These are phyloP conservation scores for Crithidia expoeki DNA, from an alignment of 208 protist species.

Conservation along the genomic window DNA sequence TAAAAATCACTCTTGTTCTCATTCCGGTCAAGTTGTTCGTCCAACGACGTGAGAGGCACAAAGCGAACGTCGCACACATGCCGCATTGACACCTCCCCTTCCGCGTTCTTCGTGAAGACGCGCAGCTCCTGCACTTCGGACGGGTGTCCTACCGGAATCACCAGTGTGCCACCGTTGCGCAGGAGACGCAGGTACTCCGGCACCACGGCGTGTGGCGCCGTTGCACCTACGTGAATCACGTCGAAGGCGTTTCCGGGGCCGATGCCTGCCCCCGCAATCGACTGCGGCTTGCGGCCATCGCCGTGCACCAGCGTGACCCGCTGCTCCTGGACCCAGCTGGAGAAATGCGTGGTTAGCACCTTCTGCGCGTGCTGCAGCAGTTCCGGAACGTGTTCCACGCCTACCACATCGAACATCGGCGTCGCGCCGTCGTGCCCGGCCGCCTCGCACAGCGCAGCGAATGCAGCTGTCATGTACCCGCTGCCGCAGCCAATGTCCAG, in stretches of 20 bases:
- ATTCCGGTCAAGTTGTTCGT: slow-evolving; percentile 38
- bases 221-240: slow-evolving; percentile 90
- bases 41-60: slow-evolving; percentile 81
- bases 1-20: not conserved
- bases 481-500: slow-evolving; percentile 90
- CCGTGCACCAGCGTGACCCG: slow-evolving; percentile 59
- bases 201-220: slow-evolving; percentile 45
- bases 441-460: slow-evolving; percentile 60
- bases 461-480: slow-evolving; percentile 86
- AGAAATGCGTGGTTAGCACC: slow-evolving; percentile 52
- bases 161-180: slow-evolving; percentile 53
- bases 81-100: slow-evolving; percentile 47
- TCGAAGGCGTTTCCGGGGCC: slow-evolving; percentile 44
- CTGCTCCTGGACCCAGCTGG: slow-evolving; percentile 39
- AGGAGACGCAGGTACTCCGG: slow-evolving; percentile 56
- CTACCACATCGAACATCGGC: slow-evolving; percentile 54
- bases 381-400: slow-evolving; percentile 80
- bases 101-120: slow-evolving; percentile 61
- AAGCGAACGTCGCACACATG: slow-evolving; percentile 60
- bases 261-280: slow-evolving; percentile 15
- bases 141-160: slow-evolving; percentile 77
- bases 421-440: slow-evolving; percentile 17
- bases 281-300: slow-evolving; percentile 60
- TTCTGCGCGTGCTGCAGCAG: slow-evolving; percentile 49
- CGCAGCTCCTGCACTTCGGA: slow-evolving; percentile 61